Percentiles rank a stretch among this genome's conserved stretches.
These are phyloP conservation scores for Candida dubliniensis DNA, from an alignment of 1,139 yeast species.

Conservation along the genomic window DNA sequence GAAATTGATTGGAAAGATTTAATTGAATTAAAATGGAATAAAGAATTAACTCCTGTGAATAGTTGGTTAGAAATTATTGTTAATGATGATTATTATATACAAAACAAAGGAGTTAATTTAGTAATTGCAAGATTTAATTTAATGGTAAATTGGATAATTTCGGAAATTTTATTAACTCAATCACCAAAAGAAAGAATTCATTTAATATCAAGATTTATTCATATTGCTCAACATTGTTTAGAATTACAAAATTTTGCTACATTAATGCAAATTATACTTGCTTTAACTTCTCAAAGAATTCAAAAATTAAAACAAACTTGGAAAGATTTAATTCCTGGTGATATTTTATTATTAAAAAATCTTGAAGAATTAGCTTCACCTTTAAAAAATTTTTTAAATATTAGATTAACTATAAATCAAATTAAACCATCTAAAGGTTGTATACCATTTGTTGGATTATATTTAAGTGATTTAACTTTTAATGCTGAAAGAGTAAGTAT, in stretches of 20 bases:
- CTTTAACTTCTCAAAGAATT: conserved; percentile 72
- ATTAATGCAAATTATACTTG: conserved; percentile 81
- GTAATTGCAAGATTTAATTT: conserved; percentile 88
- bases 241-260: conserved; percentile 81
- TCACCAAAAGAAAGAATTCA: conserved; percentile 58
- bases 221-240: conserved; percentile 74
- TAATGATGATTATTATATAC: conserved; percentile 50
- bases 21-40: conserved; percentile 74
- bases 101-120: conserved; percentile 71
- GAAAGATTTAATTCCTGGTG: conserved; percentile 59
- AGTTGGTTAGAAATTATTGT: conserved; percentile 84
- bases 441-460: conserved; percentile 86
- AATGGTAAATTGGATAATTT: conserved; percentile 89
- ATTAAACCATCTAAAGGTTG: conserved; percentile 76
- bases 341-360: conserved; percentile 62
- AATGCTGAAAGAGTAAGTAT: conserved; percentile 70
- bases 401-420: conserved; percentile 62
- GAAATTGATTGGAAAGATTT: conserved; percentile 94
- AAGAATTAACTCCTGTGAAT: conserved; percentile 65
- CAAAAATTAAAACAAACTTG: conserved; percentile 70
- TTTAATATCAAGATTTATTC: conserved; percentile 78
- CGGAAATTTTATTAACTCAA: conserved; percentile 76
- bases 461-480: conserved; percentile 76
- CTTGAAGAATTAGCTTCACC: conserved; percentile 66
- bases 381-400: conserved; percentile 59